Evolutionary conservation across 768 basidiomycete genomes (phyloP), one percentile per base, ranked within the genome.

Genomic region (Peribolospora baueri): DNA sequence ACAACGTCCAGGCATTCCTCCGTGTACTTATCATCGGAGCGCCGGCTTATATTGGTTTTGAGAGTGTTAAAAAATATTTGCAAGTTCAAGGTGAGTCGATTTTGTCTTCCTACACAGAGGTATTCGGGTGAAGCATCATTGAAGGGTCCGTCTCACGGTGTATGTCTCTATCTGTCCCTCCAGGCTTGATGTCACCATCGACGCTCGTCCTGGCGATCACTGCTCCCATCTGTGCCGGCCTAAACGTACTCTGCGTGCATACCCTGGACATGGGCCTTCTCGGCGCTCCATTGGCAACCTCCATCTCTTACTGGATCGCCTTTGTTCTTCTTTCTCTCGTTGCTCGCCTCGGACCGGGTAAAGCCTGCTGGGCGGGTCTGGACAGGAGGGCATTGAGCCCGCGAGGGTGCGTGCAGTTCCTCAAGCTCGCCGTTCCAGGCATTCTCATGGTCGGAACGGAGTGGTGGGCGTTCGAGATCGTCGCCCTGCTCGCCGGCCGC

Each of bases 381-480:
- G 46, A 41, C 36, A 48, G 50, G 14, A 37, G 51, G 9, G 13
- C 48, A 11, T 37, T 59, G 39, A 5, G 42, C 51, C 37, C 14
- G 36, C 53, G 54, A 42, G 53, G 53, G 39, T 55, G 48, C 53
- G 39, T 51, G 43, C 62, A 62, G 25, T 83, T 84, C 65, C 70
- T 81, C 38, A 72, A 71, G 53, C 72, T 84, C 47, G 82, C 80
- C 0, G 61, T 83, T n/a, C 81, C 82, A 0, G 82, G 81, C 0
- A 80, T 84, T 48, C 61, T 82, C 38, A 82, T 82, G 81, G 75
- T 82, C 39, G 80, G 79, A 25, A 81, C 81, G 3, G 82, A 84
- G 69, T 84, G 81, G 81, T 79, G 78, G 48, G 79, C 81, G 0
- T 84, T 84, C 59, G 82, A 84, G 63, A 81, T 84, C 45, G 82